Conservation (phyloP, 2,329 filamentous ascomycete genomes). For the Aspergillus sp. region DNA sequence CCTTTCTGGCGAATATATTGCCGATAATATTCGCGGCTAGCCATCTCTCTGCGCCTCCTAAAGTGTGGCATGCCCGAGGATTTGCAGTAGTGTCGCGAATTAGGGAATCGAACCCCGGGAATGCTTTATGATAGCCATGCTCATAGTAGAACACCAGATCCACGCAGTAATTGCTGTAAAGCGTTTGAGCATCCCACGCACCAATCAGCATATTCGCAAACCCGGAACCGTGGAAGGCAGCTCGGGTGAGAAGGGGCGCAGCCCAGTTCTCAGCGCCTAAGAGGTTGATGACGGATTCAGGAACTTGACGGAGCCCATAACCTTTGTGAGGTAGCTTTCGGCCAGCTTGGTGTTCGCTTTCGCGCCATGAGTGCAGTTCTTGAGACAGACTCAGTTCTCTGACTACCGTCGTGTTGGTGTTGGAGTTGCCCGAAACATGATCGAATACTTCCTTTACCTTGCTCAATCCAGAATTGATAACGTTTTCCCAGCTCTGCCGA, state of each 20-base stretch:
- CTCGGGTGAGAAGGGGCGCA: too few species aligned
- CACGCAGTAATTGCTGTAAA: too few species aligned
- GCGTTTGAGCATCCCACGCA: too few species aligned
- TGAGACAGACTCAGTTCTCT: background rate
- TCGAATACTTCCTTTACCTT: too few species aligned
- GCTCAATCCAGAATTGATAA: too few species aligned
- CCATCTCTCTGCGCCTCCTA: background rate
- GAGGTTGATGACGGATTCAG: background rate
- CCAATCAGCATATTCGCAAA: too few species aligned
- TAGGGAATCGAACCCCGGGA: background rate
- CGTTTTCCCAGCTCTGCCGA: too few species aligned
- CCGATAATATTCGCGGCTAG: background rate
- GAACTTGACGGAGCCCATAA: background rate
- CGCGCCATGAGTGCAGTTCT: background rate
- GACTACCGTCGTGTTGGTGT: background rate
- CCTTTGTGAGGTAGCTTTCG: conserved; percentile 1
- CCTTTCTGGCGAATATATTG: background rate
- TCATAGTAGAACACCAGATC: background rate
- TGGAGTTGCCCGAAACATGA: too few species aligned
- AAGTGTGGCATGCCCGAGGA: background rate
- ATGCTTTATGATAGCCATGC: background rate
- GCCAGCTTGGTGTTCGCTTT: background rate
- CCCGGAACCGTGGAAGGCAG: too few species aligned
- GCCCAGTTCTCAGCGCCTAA: too few species aligned
- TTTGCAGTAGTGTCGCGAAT: background rate